A percentile compares a stretch with the other conserved stretches of the same genome.
These are phyloP conservation scores for Kandelia obovata DNA, from an alignment of 345 rosid genomes.

Conservation along the genomic window DNA sequence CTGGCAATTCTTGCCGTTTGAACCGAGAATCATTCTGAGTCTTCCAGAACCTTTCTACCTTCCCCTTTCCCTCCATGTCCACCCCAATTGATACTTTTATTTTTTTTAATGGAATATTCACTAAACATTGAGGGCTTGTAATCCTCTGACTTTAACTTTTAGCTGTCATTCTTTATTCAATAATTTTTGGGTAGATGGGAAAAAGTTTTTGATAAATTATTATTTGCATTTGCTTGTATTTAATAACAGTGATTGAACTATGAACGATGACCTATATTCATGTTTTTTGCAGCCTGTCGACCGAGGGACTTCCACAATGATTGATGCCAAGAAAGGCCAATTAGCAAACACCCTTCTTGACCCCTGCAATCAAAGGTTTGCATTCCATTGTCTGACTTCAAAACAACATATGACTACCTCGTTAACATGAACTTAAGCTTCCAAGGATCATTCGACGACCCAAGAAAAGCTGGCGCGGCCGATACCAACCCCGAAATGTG, in stretches of 20 bases:
- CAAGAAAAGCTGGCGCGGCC: conserved; percentile 41
- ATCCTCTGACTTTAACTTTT: background rate
- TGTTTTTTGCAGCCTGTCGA: conserved; percentile 26
- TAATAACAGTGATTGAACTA: background rate
- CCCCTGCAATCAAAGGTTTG: conserved; percentile 42
- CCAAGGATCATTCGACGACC: conserved; percentile 41
- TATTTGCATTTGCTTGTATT: background rate
- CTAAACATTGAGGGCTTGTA: no score
- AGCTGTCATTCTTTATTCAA: conserved; percentile 9
- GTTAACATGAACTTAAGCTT: conserved; percentile 35
- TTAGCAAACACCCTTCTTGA: conserved; percentile 44
- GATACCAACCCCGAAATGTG: conserved; percentile 44
- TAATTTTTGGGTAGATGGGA: background rate
- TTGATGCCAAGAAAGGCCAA: conserved; percentile 48
- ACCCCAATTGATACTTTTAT: no score
- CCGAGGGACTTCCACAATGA: conserved; percentile 46
- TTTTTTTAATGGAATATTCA: no score
- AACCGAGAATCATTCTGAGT: background rate
- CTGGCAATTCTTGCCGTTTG: no score
- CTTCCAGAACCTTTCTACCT: background rate
- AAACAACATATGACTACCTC: conserved; percentile 37
- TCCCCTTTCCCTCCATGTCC: no score
- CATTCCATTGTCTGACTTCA: conserved; percentile 51
- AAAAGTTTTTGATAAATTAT: background rate
- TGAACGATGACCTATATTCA: background rate